Conservation (phyloP, 345 rosid species). For the Acer campestre region DNA sequence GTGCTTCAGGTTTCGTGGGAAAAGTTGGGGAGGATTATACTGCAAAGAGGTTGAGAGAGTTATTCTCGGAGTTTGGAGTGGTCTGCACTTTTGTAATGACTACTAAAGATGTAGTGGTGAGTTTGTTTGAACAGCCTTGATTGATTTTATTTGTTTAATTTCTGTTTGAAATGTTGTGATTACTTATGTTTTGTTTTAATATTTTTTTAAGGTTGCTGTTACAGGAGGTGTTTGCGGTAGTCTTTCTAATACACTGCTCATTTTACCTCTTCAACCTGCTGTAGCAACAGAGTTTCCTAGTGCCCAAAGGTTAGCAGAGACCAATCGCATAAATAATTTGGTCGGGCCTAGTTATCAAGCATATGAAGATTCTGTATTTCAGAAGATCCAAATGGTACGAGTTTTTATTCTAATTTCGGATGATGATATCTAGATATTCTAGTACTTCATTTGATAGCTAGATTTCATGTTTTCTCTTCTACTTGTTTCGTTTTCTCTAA, state of each 20-base stretch:
- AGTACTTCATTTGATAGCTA: neutral
- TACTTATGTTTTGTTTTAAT: constrained; percentile 10
- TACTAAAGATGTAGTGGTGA: constrained; percentile 72
- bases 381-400: constrained; percentile 63
- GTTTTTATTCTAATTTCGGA: neutral
- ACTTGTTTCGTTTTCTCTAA: neutral
- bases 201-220: constrained; percentile 59
- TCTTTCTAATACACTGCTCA: constrained; percentile 74
- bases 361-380: constrained; percentile 68
- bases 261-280: constrained; percentile 65
- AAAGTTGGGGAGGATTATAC: constrained; percentile 59
- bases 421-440: neutral
- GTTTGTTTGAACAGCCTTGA: constrained; percentile 28
- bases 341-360: constrained; percentile 78
- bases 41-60: constrained; percentile 58
- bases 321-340: constrained; percentile 49
- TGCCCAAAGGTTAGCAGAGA: constrained; percentile 41
- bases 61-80: constrained; percentile 72
- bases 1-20: constrained; percentile 86
- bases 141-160: constrained; percentile 25
- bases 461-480: neutral
- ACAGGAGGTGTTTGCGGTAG: constrained; percentile 57
- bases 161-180: neutral
- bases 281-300: constrained; percentile 38
- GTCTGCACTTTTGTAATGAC: constrained; percentile 89